Base-by-base conservation (phyloP, 2,329 filamentous ascomycete genomes). In the Aspergillus hortae region DNA sequence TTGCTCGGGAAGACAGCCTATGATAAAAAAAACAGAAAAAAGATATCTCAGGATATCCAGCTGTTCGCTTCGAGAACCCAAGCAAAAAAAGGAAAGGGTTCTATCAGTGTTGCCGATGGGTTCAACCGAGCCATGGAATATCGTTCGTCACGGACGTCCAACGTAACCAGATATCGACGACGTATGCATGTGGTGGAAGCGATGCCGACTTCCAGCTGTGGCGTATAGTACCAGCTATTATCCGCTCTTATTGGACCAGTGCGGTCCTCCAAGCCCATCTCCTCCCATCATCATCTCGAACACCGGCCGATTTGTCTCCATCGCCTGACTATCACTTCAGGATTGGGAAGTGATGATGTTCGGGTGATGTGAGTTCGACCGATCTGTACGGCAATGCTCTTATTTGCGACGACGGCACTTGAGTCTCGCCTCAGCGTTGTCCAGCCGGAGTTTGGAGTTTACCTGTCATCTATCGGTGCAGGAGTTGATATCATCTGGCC, bases 301-400 rank as follows among this genome's bases (percentile, higher is more conserved):
- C 27, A 4, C 7, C 7, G 27, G 7, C 10, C 27, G 27, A 30
- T 43, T 17, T 40, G 6, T 38, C 32, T 21, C 10, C 27, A 30
- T 30, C 27, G 27, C 27, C 27, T 30, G 27, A 30, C 27, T 30
- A 30, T 30, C 27, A 30, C 9, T 10, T 11, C 27, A 30, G 27
- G 27, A 30, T 30, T 30, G 27, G 27, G 27, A 30, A 30, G 19
- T 23, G 30, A 49, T 49, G 42, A 42, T 54, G 45, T 19, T 48
- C 32, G 33, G 33, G 49, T 51, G 40, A 46, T 53, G 40, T 50
- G 36, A 47, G 15, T 44, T 12, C n/a, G n/a, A 36, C 33, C 30
- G 40, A 25, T 42, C 36, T 23, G 23, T 23, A 23, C 23, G 23
- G 23, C 23, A 1, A 23, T 23, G 23, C 23, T 40, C 25, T 23